Percentiles rank a stretch among this genome's conserved stretches.
phyloP scores from a whole-genome alignment of 345 rosid genomes.

The Citrus reticulata region DNA sequence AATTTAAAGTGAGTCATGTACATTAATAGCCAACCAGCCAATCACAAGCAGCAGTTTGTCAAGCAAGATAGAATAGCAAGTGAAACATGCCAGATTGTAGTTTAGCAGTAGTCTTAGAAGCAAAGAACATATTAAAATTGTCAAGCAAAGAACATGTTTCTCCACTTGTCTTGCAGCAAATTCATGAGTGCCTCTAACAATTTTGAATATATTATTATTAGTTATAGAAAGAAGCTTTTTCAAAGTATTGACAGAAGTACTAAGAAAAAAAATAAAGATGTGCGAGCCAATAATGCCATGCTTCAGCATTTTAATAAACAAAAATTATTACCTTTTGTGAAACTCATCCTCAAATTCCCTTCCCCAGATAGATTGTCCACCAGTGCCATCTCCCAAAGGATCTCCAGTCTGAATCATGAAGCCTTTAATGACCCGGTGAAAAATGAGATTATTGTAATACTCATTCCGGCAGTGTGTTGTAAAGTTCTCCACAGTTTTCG shows the following conservation, averaged over 20 bases:
- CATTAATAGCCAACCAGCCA: neutral
- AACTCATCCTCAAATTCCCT: slow-evolving; percentile 98
- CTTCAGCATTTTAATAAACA: neutral
- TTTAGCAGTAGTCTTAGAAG: neutral
- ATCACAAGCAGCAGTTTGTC: neutral
- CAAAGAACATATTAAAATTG: neutral
- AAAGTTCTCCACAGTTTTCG: slow-evolving; percentile 97
- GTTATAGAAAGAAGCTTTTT: neutral
- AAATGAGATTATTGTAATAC: slow-evolving; percentile 91
- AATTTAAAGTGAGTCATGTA: slow-evolving; percentile 6
- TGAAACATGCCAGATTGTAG: neutral
- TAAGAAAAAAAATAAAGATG: neutral
- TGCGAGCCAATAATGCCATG: neutral
- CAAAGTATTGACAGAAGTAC: neutral
- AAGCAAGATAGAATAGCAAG: neutral
- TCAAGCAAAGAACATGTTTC: neutral
- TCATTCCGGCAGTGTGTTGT: slow-evolving; percentile 94
- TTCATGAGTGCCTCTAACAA: neutral
- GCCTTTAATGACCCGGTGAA: slow-evolving; percentile 94
- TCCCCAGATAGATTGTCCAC: slow-evolving; percentile 99
- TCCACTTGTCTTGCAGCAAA: neutral
- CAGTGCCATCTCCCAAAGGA: slow-evolving; percentile 99
- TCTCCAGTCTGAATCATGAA: slow-evolving; percentile 99
- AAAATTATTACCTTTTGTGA: slow-evolving; percentile 74
- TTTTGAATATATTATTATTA: neutral